Evolutionary conservation across 768 basidiomycete species (phyloP).

Genomic region (Chiua virens): DNA sequence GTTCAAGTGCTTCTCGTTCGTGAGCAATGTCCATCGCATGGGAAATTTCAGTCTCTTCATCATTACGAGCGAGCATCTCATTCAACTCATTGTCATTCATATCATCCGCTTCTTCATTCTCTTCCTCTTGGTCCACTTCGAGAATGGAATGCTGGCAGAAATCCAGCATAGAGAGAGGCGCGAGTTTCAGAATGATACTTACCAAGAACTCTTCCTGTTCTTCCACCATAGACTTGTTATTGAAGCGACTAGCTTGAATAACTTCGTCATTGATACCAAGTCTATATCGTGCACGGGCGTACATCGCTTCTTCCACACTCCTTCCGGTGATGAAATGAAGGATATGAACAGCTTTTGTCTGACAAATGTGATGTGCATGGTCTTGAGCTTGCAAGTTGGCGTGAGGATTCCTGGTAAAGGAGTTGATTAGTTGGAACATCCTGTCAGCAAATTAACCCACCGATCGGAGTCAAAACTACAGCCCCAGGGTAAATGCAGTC

Average conservation of each 20-base stretch:
- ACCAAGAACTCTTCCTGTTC: no score
- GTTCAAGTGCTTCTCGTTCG: no score
- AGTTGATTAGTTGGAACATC: no score
- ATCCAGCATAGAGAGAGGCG: not conserved
- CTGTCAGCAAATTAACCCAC: conserved; percentile 20
- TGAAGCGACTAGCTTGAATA: no score
- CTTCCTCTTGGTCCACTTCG: conserved; percentile 87
- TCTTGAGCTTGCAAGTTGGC: no score
- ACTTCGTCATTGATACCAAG: no score
- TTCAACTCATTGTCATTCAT: conserved; percentile 97
- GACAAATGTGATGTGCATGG: no score
- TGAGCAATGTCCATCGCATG: no score
- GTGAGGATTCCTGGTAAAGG: no score
- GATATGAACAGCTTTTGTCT: no score
- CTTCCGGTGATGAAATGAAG: conserved; percentile 96
- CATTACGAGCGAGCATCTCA: conserved; percentile 82
- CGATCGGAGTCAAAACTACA: conserved; percentile 78
- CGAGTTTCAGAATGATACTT: not conserved
- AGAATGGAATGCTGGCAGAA: conserved; percentile 75
- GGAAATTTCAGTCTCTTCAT: conserved; percentile 77
- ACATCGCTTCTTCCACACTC: conserved; percentile 98
- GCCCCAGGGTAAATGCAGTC: conserved; percentile 2
- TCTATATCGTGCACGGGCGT: conserved; percentile 91
- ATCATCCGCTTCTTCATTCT: conserved; percentile 86
- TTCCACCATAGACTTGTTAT: no score